Evolutionary conservation across 1,284 basidiomycete species (phyloP), one percentile per base, ranked within the genome.

Genomic region (Singerocomus inundabilis): DNA sequence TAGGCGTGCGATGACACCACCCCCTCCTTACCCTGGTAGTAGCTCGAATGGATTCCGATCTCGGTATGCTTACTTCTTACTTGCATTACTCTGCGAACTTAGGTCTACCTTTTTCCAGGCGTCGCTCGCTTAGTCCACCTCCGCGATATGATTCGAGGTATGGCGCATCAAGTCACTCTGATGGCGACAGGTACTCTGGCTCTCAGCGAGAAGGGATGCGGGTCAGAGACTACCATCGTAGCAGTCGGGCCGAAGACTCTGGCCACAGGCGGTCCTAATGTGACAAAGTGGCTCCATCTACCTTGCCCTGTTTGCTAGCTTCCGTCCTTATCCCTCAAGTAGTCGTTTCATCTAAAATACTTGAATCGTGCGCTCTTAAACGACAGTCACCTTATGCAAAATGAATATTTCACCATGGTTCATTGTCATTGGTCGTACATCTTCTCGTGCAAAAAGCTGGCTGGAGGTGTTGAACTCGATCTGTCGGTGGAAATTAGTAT

Each of bases 71-170:
- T 46, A 33, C 49, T 53, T 26, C 21, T 35, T 46, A 12, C 15
- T 41, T 6, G 11, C 9, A 10, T n/a, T 0, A n/a, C 11, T 9
- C 2, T 21, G 6, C 24, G 9, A 30, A 28, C 21, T 52, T 16
- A 53, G 37, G 5, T 8, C 34, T 1, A 2, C 15, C 10, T 42
- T 30, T 6, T 49, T 26, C 5, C 57, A 88, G 86, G 51, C 85
- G 87, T 62, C 84, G 87, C 48, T 90, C 87, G 26, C 77, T 81
- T 62, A 89, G 86, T 60, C 85, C 85, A 41, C 68, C 72, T 30
- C 63, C 73, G 53, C 72, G 78, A 45, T 68, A 74, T 54, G 83
- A 82, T 63, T 66, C 72, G 38, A 70, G 72, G 24, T 54, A 57
- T 52, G 67, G 68, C 34, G 60, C 70, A 51, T 63, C 69, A 56